Conservation (phyloP, 176 grass and related monocot species). For the Thinopyrum elongatum region DNA sequence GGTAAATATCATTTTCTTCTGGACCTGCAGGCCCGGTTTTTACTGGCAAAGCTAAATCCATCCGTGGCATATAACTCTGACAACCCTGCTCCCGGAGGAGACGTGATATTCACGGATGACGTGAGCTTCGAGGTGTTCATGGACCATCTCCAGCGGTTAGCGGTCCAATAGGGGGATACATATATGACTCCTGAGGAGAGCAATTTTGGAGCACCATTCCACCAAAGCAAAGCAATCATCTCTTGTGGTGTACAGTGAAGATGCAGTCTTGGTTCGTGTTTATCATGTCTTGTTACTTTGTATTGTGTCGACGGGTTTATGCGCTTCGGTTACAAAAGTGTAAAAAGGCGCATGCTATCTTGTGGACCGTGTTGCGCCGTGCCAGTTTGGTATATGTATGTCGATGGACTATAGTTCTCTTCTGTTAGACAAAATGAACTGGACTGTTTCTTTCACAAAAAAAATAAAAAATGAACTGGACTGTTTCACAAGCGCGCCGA, state of each 20-base stretch:
- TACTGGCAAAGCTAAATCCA: slow-evolving; percentile 89
- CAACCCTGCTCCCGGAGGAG: slow-evolving; percentile 48
- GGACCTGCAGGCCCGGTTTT: slow-evolving; percentile 68
- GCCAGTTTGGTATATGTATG: no score
- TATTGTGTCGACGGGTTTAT: neutral
- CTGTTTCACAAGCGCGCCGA: no score
- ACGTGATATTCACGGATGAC: slow-evolving; percentile 87
- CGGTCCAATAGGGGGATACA: slow-evolving; percentile 56
- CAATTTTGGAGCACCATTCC: slow-evolving; percentile 36
- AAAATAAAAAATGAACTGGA: no score
- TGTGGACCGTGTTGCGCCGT: no score
- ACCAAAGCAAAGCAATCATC: slow-evolving; percentile 1
- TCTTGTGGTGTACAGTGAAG: slow-evolving; percentile 31
- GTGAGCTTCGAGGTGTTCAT: slow-evolving; percentile 86
- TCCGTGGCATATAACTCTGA: slow-evolving; percentile 79
- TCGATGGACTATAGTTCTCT: no score
- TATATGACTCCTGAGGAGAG: neutral
- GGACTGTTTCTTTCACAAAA: no score
- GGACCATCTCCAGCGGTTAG: slow-evolving; percentile 80
- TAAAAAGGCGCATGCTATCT: neutral
- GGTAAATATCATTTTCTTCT: slow-evolving; percentile 1
- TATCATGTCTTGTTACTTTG: neutral
- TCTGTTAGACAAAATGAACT: no score
- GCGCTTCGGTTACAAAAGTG: neutral
- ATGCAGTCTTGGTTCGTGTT: neutral